Evolutionary conservation across 1,284 basidiomycete genomes (phyloP).

Genomic region (Abortiporus biennis): DNA sequence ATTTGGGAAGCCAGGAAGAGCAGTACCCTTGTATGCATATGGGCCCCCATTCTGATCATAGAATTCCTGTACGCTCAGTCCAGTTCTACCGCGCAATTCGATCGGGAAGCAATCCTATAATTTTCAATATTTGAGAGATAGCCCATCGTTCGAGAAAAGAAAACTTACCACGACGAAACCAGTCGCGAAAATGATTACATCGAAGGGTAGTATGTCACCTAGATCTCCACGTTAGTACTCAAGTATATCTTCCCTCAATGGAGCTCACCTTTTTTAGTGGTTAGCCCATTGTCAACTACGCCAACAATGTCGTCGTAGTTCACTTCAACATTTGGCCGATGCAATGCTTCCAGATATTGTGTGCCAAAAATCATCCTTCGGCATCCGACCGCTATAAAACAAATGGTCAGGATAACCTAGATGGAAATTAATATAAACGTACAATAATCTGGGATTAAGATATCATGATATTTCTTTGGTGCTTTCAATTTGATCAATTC

Average conservation of each 20-base stretch:
- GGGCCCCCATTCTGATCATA: constrained; percentile 31
- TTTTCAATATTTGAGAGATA: too few species aligned
- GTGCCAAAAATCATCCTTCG: constrained; percentile 31
- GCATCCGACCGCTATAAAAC: constrained; percentile 30
- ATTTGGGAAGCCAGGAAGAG: constrained; percentile 34
- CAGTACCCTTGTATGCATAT: constrained; percentile 34
- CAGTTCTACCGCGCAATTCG: constrained; percentile 21
- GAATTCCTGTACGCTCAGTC: constrained; percentile 30
- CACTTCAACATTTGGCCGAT: constrained; percentile 36
- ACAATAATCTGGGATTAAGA: constrained; percentile 39
- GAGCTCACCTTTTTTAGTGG: constrained; percentile 28
- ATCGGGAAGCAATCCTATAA: constrained; percentile 27
- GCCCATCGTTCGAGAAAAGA: too few species aligned
- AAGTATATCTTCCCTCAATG: too few species aligned
- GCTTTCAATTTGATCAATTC: constrained; percentile 29
- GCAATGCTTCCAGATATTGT: constrained; percentile 33
- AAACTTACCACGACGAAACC: constrained; percentile 30
- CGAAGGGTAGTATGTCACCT: constrained; percentile 13
- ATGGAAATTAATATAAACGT: too few species aligned
- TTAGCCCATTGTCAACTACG: constrained; percentile 31
- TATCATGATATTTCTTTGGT: constrained; percentile 33
- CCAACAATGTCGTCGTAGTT: constrained; percentile 31
- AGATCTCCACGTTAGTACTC: too few species aligned
- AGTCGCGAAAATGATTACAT: constrained; percentile 24
- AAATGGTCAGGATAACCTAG: too few species aligned